Conservation (phyloP, 495 filamentous ascomycete genomes). For the Hypoxylon cercidicola region DNA sequence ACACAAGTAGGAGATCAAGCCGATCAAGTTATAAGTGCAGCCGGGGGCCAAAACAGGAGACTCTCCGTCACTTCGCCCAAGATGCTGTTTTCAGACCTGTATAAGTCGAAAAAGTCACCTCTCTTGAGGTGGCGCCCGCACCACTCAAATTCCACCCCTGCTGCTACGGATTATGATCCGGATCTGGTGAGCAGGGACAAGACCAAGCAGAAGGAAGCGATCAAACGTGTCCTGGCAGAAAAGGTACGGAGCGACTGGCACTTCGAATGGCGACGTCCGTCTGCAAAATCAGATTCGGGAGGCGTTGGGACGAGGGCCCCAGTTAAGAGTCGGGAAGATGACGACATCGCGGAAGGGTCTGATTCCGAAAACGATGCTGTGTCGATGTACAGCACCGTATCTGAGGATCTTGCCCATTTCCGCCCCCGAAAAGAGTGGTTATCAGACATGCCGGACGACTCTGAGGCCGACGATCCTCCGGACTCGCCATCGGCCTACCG, state of each 20-base stretch:
- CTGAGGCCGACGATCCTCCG: conserved; percentile 38
- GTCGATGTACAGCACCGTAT: conserved; percentile 59
- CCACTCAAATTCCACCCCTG: conserved; percentile 45
- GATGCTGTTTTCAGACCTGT: conserved; percentile 51
- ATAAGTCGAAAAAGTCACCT: conserved; percentile 47
- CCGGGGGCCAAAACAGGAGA: conserved; percentile 23
- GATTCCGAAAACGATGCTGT: conserved; percentile 53
- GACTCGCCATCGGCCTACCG: conserved; percentile 61
- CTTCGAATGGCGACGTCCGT: conserved; percentile 54
- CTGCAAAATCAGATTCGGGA: neutral
- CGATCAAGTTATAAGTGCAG: conserved; percentile 39
- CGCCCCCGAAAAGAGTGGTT: conserved; percentile 58
- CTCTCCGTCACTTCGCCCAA: conserved; percentile 41
- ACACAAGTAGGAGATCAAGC: conserved; percentile 33
- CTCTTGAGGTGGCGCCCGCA: conserved; percentile 51
- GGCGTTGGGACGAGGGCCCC: neutral
- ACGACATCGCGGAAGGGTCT: conserved; percentile 16
- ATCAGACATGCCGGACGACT: conserved; percentile 58
- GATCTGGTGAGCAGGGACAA: conserved; percentile 66
- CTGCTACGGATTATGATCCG: conserved; percentile 55
- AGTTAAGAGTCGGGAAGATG: conserved; percentile 10
- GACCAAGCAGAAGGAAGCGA: conserved; percentile 63
- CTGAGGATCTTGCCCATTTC: conserved; percentile 55
- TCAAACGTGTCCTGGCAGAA: conserved; percentile 61
- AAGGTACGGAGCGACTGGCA: conserved; percentile 70